Evolutionary conservation across 495 filamentous ascomycete genomes (phyloP).

Genomic region (Darksidea phi): DNA sequence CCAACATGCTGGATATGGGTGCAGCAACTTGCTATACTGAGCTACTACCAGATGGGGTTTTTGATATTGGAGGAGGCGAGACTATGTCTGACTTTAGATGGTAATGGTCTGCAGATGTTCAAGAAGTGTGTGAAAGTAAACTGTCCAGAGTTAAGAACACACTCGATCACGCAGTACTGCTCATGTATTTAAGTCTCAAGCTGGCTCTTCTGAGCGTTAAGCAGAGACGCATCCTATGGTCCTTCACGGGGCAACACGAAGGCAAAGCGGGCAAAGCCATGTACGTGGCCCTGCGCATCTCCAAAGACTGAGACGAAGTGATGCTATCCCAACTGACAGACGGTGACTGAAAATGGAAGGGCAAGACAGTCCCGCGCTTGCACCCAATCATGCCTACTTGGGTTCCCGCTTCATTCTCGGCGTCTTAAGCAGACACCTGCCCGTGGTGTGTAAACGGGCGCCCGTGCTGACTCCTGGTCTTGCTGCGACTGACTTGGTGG

Average conservation of each 20-base stretch:
- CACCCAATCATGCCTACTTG: slow-evolving; percentile 10
- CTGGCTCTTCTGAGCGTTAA: slow-evolving; percentile 4
- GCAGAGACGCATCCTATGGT: not conserved
- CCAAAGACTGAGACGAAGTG: slow-evolving; percentile 14
- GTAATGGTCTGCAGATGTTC: no score
- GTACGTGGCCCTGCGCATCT: slow-evolving; percentile 20
- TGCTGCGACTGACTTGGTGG: no score
- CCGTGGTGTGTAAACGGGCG: not conserved
- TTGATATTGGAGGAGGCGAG: no score
- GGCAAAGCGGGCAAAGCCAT: slow-evolving; percentile 15
- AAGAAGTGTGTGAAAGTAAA: no score
- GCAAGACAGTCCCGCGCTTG: slow-evolving; percentile 5
- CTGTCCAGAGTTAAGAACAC: no score
- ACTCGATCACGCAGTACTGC: not conserved
- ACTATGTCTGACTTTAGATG: no score
- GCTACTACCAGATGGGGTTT: no score
- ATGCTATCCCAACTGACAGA: slow-evolving; percentile 4
- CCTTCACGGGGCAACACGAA: slow-evolving; percentile 23
- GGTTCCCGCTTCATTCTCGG: slow-evolving; percentile 20
- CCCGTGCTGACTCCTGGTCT: not conserved
- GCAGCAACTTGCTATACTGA: no score
- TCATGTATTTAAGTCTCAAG: slow-evolving; percentile 7
- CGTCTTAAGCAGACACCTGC: slow-evolving; percentile 13
- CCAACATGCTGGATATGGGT: no score
- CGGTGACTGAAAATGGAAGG: slow-evolving; percentile 27